Base-by-base conservation (phyloP, 1,284 basidiomycete genomes). In the Trametes sp. region DNA sequence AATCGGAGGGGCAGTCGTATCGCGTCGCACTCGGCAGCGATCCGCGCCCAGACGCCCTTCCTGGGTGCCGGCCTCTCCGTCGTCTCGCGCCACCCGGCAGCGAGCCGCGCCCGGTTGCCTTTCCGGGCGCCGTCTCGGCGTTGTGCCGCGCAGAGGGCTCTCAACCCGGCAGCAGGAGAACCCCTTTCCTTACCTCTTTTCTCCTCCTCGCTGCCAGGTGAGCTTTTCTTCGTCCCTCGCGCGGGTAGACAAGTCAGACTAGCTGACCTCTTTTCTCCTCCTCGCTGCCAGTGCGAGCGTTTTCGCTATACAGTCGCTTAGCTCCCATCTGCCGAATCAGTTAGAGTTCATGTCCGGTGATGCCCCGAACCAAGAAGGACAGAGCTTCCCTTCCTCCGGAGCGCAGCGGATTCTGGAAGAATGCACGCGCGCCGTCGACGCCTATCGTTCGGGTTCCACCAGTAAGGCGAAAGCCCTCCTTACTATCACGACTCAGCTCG, bases 191-290 rank as follows among this genome's bases (percentile, higher is more conserved):
- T 45, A 16, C 11, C 11, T 14, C 45, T n/a, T 14, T 14, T 46
- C 45, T 46, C 45, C 45, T 46, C 45, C 11, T 46, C 45, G 45
- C 45, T 46, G 45, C 45, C 45, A 46, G 45, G 45, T 46, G 13
- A 28, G 45, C 23, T 5, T 4, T 4, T 4, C 5, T 46, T 46
- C 24, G 45, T 45, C 23, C 45, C 45, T 26, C 45, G 45, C 45
- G 45, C 45, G 45, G 45, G 31, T 33, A 4, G 14, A 1, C 24
- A 21, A n/a, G n/a, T n/a, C 5, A 46, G 31, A n/a, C n/a, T n/a
- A n/a, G n/a, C n/a, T n/a, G 31, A 45, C 31, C 42, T 38, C 42
- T 9, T 45, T 26, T 26, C 45, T 46, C 45, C 45, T 46, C 45
- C 26, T 46, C 45, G 45, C 45, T 46, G 45, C 45, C 45, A 46